Evolutionary conservation across 805 yeast species (phyloP).

Genomic region (Suhomyces vadensis): DNA sequence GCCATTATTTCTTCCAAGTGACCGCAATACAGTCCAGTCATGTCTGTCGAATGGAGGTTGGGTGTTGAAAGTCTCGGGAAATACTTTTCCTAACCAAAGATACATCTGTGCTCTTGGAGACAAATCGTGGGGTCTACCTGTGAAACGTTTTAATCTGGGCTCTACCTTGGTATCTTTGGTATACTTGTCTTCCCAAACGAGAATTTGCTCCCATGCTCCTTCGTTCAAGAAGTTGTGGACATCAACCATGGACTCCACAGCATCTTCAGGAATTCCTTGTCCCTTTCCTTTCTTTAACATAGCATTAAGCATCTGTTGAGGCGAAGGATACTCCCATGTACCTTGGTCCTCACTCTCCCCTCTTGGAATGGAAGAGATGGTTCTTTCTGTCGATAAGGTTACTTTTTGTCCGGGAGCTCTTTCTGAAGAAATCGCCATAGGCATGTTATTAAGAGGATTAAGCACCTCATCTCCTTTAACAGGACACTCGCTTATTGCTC

Average conservation of each 20-base stretch:
- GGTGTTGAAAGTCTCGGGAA: constrained; percentile 70
- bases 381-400: constrained; percentile 78
- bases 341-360: constrained; percentile 68
- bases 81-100: constrained; percentile 61
- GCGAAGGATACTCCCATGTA: constrained; percentile 98
- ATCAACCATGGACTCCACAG: constrained; percentile 95
- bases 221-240: constrained; percentile 96
- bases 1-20: constrained; percentile 42
- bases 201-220: constrained; percentile 95
- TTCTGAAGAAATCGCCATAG: constrained; percentile 62
- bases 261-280: constrained; percentile 88
- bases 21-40: constrained; percentile 94
- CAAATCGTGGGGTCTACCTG: constrained; percentile 86
- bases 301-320: constrained; percentile 98
- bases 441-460: constrained; percentile 91
- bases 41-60: constrained; percentile 97
- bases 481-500: constrained; percentile 36
- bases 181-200: constrained; percentile 85
- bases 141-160: constrained; percentile 82
- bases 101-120: constrained; percentile 82
- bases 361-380: constrained; percentile 82
- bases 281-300: constrained; percentile 93
- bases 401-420: constrained; percentile 79
- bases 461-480: constrained; percentile 41
- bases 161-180: constrained; percentile 51